Base-by-base conservation (phyloP, 164 flowering plant species). In the Annona cherimola region DNA sequence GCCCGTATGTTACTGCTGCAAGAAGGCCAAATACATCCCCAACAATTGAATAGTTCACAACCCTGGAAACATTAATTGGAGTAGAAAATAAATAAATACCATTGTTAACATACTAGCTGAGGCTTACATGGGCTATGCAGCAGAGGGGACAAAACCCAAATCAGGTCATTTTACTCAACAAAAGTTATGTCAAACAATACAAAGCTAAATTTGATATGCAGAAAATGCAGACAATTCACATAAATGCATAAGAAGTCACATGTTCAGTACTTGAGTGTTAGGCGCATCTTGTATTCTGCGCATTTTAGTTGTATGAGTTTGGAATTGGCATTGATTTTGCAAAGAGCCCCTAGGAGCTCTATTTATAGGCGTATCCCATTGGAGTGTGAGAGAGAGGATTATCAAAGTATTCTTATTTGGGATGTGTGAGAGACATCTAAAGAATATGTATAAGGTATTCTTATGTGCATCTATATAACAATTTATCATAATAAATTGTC, bases 11-110 rank as follows among this genome's bases (percentile, higher is more conserved):
- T 84, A 96, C 44, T 65, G 98, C 98, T 67, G 98, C 93, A 70
- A 93, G 90, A 81, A 96, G 93, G 75, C 98, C 97, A 82, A 92
- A 96, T 54, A 93, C 86, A 86, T 96, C 99, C 18, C 99, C 99
- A n/a, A 84, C 83, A 74, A 93, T 87, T 63, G 99, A 87, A 79
- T 86, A 98, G 63, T 88, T 77, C 64, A 89, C 90, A 78, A 76
- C 83, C 76, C 96, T 88, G 83, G 16, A 50, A 50, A 50, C 14
- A 50, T 50, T 50, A 0, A 50, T 5, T 50, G 9, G 14, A 50
- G 57, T 8, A 16, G 57, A 50, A 4, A 50, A 50, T 8, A 8
- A 50, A 11, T 8, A 50, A 50, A 50, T 50, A 2, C 14, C 57
- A 5, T 11, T 50, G 14, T 50, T 50, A 16, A 50, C 57, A 50